Conservation (phyloP, 2,329 filamentous ascomycete genomes). For the Sordariomycetes sp. region DNA sequence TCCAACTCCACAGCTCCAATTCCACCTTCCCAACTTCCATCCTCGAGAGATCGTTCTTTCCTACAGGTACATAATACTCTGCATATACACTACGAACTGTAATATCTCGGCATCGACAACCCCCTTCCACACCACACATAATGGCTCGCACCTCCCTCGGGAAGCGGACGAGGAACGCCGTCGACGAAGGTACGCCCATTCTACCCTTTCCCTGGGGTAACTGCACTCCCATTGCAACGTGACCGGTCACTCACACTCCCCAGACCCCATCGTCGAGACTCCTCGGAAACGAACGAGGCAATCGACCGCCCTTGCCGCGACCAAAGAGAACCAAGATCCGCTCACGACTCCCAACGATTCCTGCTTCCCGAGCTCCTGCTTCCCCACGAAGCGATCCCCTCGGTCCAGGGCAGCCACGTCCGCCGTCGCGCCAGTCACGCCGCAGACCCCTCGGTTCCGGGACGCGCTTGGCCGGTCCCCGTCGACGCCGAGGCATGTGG, state of each 20-base stretch:
- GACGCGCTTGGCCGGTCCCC: conserved; percentile 63
- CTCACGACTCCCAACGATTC: conserved; percentile 20
- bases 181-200: conserved; percentile 9
- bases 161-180: conserved; percentile 11
- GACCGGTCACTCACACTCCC: neutral
- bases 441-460: conserved; percentile 63
- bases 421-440: conserved; percentile 39
- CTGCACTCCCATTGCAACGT: neutral
- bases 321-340: conserved; percentile 39
- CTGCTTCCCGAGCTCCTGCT: conserved; percentile 9
- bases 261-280: conserved; percentile 11
- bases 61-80: neutral
- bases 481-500: conserved; percentile 71
- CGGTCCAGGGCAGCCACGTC: conserved; percentile 16
- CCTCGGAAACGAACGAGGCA: conserved; percentile 32
- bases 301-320: conserved; percentile 44
- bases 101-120: neutral
- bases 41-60: neutral
- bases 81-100: neutral
- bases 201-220: neutral
- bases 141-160: conserved; percentile 12
- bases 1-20: neutral
- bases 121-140: neutral
- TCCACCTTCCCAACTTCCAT: neutral
- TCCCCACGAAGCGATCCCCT: conserved; percentile 11